Conservation (phyloP, 495 filamentous ascomycete species). For the Penicillium samsonianum region DNA sequence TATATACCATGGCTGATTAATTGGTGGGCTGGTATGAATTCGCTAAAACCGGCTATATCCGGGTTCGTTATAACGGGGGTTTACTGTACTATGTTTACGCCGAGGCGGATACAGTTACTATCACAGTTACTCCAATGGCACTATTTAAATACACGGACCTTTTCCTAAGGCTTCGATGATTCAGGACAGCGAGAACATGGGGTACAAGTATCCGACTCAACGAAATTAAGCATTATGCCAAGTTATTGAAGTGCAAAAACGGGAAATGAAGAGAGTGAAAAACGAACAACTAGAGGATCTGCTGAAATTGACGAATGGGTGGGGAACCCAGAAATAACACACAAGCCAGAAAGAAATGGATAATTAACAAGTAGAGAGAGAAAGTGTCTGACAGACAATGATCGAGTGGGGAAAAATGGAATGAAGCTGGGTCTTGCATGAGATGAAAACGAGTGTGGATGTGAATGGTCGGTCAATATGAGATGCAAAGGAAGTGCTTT, state of each 20-base stretch:
- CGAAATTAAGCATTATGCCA: conserved; percentile 7
- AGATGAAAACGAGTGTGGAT: conserved; percentile 19
- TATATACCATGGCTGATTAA: no score
- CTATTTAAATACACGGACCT: neutral
- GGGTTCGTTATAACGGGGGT: no score
- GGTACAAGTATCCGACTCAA: neutral
- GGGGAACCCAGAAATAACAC: neutral
- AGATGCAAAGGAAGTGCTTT: conserved; percentile 17
- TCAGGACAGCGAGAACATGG: neutral
- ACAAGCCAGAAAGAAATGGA: neutral
- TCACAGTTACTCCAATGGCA: neutral
- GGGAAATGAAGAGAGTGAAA: neutral
- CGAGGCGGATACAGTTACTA: neutral
- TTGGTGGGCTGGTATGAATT: no score
- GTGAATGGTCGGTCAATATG: neutral
- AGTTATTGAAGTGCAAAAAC: neutral
- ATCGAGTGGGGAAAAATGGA: neutral
- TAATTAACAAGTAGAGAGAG: neutral
- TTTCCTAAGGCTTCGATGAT: neutral
- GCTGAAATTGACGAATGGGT: neutral
- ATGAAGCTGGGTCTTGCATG: neutral
- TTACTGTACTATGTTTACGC: neutral
- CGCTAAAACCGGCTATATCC: no score
- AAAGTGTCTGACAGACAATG: neutral
- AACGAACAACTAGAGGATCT: neutral